Conservation (phyloP, 2,329 filamentous ascomycete genomes). For the Ophiostoma sp. region DNA sequence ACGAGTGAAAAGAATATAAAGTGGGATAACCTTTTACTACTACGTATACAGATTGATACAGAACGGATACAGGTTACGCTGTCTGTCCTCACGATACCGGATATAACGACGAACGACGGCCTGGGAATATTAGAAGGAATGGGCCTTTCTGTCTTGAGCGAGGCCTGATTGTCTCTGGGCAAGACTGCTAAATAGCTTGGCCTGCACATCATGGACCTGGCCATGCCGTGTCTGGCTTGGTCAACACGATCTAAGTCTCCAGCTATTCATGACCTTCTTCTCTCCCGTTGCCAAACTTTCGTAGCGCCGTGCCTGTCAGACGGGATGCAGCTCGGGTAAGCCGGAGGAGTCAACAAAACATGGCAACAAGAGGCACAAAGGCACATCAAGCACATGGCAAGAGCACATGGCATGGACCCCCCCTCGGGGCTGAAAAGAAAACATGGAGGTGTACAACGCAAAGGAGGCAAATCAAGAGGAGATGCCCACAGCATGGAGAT, state of each 20-base stretch:
- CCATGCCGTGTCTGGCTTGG: neutral
- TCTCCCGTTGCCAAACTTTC: neutral
- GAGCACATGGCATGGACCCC: neutral
- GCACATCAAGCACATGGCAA: neutral
- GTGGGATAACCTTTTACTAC: neutral
- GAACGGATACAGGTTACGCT: neutral
- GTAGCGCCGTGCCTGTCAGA: slow-evolving; percentile 6
- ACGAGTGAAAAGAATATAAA: neutral
- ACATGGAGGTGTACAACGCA: neutral
- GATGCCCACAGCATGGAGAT: neutral
- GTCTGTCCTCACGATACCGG: neutral
- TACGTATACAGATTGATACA: neutral
- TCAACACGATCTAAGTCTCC: neutral
- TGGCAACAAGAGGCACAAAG: neutral
- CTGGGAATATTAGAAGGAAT: neutral
- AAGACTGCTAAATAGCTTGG: neutral
- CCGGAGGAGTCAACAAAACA: neutral
- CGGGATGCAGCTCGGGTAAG: neutral
- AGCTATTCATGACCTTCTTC: neutral
- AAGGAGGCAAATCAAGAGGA: neutral
- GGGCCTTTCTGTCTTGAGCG: neutral
- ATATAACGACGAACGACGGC: neutral
- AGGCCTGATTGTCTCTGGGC: neutral
- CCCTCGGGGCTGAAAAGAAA: neutral
- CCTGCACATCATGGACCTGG: neutral